Base-by-base conservation (phyloP, 2,329 filamentous ascomycete genomes). In the Colletotrichum plurivorum region DNA sequence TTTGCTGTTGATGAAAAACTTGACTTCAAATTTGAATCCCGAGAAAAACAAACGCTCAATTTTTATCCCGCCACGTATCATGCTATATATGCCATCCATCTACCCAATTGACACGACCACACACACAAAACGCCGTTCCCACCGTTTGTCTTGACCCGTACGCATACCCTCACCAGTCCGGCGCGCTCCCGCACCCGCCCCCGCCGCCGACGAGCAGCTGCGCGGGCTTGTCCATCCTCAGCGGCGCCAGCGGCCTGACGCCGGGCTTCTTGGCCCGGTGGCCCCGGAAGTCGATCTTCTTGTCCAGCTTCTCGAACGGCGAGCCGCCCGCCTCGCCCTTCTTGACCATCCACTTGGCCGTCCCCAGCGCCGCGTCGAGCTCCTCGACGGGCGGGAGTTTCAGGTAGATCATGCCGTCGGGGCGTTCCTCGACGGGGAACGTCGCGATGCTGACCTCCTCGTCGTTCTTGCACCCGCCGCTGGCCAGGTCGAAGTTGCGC, bases 381-480 rank as follows among this genome's bases (percentile, higher is more conserved):
- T 97, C 94, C 61, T 91, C 90, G 0, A 95, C 87, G 0, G 93
- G 91, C 20, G 94, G 94, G 31, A 97, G 84, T 80, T 92, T 92
- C 71, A 97, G 80, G 79, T 96, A 95, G 3, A 97, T 86, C 86
- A 89, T 89, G 0, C 93, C 93, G 78, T 96, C 94, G 2, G 72
- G 65, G 12, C 94, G 84, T 77, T 92, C 92, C 79, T 97, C 93
- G 5, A 89, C 90, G 0, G 88, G 87, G 78, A 97, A 97, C 0
- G 92, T 95, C 4, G 94, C 94, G 75, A 97, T 95, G 73, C 91
- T 94, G 72, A 96, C 85, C 20, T 85, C 85, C 41, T 87, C 85
- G 78, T 97, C 94, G 76, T 92, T 95, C 60, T 87, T 88, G 81
- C 94, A 97, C 18, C 87, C 85, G 2, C 94, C 94, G 0, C 88